Percentiles rank a stretch among this genome's conserved stretches.
These are phyloP conservation scores for Lojkania enalia DNA, from an alignment of 2,329 filamentous ascomycete genomes.

Conservation along the genomic window DNA sequence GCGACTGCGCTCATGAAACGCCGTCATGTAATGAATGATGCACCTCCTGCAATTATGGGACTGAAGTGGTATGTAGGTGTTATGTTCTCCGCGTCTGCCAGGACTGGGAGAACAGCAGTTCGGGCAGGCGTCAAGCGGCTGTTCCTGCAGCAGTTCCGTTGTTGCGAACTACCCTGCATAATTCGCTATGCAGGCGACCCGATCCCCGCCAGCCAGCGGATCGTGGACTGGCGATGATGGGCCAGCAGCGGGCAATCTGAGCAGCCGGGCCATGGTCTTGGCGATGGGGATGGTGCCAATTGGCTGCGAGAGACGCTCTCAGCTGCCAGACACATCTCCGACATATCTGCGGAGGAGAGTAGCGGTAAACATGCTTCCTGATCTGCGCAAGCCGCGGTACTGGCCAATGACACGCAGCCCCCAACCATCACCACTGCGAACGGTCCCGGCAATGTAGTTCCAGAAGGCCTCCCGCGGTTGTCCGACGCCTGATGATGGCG, in stretches of 20 bases:
- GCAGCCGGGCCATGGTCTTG: no score
- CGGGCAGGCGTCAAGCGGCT: no score
- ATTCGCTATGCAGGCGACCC: neutral
- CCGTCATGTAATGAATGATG: no score
- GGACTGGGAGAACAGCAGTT: no score
- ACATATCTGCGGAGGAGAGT: neutral
- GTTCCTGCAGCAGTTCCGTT: constrained; percentile 9
- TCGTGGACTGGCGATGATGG: neutral
- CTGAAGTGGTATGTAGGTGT: no score
- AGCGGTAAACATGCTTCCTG: constrained; percentile 15
- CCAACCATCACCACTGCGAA: neutral
- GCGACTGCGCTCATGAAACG: no score
- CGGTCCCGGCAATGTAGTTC: neutral
- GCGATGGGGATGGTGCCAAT: no score
- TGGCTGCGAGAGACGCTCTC: neutral
- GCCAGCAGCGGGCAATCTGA: constrained; percentile 1
- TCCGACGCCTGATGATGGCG: neutral
- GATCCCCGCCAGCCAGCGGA: neutral
- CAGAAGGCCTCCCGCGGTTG: neutral
- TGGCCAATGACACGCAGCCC: constrained; percentile 5
- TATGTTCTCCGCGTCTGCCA: no score
- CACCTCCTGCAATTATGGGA: no score
- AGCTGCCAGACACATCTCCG: neutral
- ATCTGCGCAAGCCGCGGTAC: constrained; percentile 5
- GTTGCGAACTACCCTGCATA: neutral